Conservation (phyloP, 331 rosid genomes). For the Cydonia oblonga region DNA sequence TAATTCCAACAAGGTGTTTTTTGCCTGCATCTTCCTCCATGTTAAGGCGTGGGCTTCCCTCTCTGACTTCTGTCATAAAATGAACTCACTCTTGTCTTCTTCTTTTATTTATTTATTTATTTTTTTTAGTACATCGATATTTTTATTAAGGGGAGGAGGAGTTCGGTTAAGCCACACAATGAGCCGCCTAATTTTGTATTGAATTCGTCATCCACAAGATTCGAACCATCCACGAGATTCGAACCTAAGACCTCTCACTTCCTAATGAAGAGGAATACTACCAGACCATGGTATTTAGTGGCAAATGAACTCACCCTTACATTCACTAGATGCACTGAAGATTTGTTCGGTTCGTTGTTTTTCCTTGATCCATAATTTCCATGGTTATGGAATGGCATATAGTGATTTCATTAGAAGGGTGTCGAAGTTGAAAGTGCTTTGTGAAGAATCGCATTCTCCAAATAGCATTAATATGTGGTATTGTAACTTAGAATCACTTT, state of each 20-base stretch:
- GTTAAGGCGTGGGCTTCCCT: neutral
- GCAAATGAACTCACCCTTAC: neutral
- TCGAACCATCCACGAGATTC: no score
- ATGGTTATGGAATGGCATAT: neutral
- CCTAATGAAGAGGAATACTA: no score
- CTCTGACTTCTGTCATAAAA: neutral
- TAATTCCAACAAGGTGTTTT: neutral
- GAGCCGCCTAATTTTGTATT: no score
- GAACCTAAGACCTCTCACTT: neutral
- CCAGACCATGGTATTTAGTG: no score
- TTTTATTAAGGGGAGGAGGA: no score
- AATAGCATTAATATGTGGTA: neutral
- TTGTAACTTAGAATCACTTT: neutral
- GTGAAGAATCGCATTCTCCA: neutral
- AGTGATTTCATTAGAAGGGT: neutral
- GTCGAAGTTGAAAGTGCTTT: neutral
- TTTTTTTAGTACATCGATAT: no score
- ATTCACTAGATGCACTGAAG: neutral
- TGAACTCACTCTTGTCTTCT: neutral
- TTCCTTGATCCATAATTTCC: neutral
- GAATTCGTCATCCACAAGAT: no score
- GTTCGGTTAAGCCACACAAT: no score
- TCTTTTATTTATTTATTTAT: no score
- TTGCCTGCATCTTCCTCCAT: neutral
- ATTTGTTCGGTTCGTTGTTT: neutral